Evolutionary conservation across 305 asterid genomes (phyloP), one percentile per base, ranked within the genome.

Genomic region (Fraxinus latifolia): DNA sequence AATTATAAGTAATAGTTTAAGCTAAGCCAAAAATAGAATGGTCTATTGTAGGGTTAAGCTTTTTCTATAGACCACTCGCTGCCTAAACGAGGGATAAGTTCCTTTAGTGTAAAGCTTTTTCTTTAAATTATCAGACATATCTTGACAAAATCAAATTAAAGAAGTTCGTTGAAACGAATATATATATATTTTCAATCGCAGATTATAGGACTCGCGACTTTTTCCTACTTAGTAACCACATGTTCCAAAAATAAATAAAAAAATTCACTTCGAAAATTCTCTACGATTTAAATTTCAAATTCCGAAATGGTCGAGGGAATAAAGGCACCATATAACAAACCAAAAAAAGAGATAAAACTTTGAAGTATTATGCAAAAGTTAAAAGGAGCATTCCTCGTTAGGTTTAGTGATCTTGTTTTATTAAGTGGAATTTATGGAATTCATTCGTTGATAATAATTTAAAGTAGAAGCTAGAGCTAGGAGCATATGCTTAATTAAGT

Each of bases 401-500:
- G 39, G 39, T 32, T 32, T 71, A 32, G 42, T 27, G 17, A 12
- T 27, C 31, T 0, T 70, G 21, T 15, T 9, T n/a, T 12, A 5
- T 12, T 9, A n/a, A 6, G 36, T 5, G 44, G 9, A 72, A 5
- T 32, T 6, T 29, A 6, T 32, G 42, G 21, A 80, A 0, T 37
- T 34, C 70, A 76, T 9, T 79, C 32, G 12, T 34, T 68, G 14
- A 37, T 19, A 31, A 71, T 15, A 85, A 39, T 81, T 65, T 17
- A 53, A 53, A 53, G 9, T 27, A 50, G 29, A 65, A 77, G 60
- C 23, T 82, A n/a, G 86, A 86, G 89, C 79, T 60, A 39, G 53
- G 50, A 36, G 84, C 84, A 89, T 84, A 81, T 27, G 74, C 74
- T 81, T 55, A 75, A 74, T 77, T 71, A 81, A 78, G 55, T 44